Evolutionary conservation across 768 basidiomycete species (phyloP).

Genomic region (Astraeus odoratus): DNA sequence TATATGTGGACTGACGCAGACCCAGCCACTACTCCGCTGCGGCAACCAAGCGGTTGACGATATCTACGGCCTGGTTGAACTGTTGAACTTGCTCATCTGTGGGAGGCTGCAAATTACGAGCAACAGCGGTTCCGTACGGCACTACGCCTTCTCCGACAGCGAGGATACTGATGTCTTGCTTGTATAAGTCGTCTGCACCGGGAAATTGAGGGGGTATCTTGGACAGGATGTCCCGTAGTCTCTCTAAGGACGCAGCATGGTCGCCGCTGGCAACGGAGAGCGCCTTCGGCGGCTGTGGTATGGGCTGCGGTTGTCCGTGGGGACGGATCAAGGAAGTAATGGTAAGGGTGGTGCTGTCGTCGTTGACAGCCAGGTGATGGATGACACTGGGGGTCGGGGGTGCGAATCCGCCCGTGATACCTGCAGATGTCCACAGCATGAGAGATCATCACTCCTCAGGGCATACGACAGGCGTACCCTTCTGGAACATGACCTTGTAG

Average conservation of each 20-base stretch:
- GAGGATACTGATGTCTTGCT: constrained; percentile 56
- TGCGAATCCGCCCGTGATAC: constrained; percentile 71
- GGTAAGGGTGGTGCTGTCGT: constrained; percentile 31
- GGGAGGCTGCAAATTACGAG: constrained; percentile 38
- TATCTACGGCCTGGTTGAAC: constrained; percentile 65
- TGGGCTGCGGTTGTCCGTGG: constrained; percentile 38
- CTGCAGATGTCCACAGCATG: constrained; percentile 29
- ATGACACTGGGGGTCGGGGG: constrained; percentile 57
- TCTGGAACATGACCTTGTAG: constrained; percentile 35
- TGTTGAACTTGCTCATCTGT: constrained; percentile 57
- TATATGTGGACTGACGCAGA: background rate
- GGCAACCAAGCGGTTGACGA: constrained; percentile 44
- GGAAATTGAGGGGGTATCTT: constrained; percentile 38
- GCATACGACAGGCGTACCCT: constrained; percentile 34
- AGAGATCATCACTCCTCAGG: background rate
- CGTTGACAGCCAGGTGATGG: constrained; percentile 40
- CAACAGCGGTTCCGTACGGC: constrained; percentile 49
- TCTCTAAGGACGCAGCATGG: constrained; percentile 38
- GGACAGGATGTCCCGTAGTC: constrained; percentile 53
- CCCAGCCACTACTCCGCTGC: background rate
- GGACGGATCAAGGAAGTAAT: constrained; percentile 44
- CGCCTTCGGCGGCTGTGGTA: constrained; percentile 36
- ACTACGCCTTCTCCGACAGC: background rate
- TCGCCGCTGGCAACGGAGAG: constrained; percentile 25
- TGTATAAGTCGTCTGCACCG: constrained; percentile 69